These are phyloP conservation scores for Calonectria montana DNA, from an alignment of 2,329 filamentous ascomycete species.

Conservation along the genomic window DNA sequence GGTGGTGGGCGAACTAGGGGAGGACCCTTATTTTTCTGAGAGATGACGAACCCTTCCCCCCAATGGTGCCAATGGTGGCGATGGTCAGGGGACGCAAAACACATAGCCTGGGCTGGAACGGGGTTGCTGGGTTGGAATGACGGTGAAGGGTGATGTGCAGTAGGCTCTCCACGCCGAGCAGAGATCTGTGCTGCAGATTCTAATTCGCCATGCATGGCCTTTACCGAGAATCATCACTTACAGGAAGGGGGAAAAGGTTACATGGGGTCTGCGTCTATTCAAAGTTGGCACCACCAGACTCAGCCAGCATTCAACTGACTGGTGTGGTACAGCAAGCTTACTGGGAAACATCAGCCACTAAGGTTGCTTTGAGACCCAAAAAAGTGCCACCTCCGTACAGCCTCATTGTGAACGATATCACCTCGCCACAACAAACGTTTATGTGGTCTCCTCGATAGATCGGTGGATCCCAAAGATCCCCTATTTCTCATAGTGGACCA, in stretches of 20 bases:
- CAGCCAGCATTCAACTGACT: neutral
- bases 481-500: slow-evolving; percentile 5
- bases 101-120: neutral
- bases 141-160: slow-evolving; percentile 8
- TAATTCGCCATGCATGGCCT: slow-evolving; percentile 7
- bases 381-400: neutral
- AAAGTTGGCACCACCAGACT: neutral
- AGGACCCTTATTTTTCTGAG: neutral
- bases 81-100: neutral
- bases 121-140: slow-evolving; percentile 19
- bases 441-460: neutral
- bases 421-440: neutral
- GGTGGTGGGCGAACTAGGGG: slow-evolving; percentile 22
- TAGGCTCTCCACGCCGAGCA: neutral
- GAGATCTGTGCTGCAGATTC: slow-evolving; percentile 9
- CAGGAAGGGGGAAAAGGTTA: neutral
- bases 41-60: neutral
- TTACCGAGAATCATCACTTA: neutral
- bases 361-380: neutral
- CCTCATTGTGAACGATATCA: neutral
- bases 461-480: neutral
- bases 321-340: neutral
- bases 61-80: neutral
- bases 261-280: neutral
- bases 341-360: neutral